phyloP scores from a whole-genome alignment of 306 rosid genomes.

The Lotus japonicus region DNA sequence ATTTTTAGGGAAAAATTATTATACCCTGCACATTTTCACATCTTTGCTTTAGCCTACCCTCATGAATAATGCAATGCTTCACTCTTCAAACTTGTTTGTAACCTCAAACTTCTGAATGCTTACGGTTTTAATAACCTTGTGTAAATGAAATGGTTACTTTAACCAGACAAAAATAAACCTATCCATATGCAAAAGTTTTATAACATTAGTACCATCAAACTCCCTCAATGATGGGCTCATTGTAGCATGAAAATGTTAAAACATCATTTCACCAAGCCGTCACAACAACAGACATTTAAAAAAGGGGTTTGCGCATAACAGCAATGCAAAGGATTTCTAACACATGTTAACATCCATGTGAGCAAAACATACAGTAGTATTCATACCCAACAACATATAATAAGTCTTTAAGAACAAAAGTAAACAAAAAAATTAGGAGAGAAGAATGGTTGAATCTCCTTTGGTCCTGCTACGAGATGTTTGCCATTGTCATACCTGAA shows the following conservation, averaged over 20 bases:
- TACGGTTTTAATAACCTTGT: too few relatives aligned
- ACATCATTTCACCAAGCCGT: background rate
- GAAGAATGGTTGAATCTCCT: background rate
- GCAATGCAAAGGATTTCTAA: background rate
- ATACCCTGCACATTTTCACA: too few relatives aligned
- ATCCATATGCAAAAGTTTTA: background rate
- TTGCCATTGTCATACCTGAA: background rate
- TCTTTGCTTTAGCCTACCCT: too few relatives aligned
- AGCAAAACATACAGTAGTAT: background rate
- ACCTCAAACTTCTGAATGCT: too few relatives aligned
- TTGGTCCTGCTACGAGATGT: background rate
- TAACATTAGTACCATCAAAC: background rate
- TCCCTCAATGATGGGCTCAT: background rate
- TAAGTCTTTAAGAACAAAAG: background rate
- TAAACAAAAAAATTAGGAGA: background rate
- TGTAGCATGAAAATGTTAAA: background rate
- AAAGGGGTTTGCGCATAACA: background rate
- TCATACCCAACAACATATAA: background rate
- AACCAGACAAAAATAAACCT: too few relatives aligned
- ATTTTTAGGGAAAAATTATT: too few relatives aligned
- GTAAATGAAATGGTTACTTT: too few relatives aligned
- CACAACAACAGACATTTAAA: too few relatives aligned
- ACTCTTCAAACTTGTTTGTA: too few relatives aligned
- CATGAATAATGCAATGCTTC: too few relatives aligned
- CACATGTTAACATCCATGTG: constrained; percentile 1